Conservation (phyloP, 1,284 basidiomycete genomes). For the Ceratobasidium sp. region DNA sequence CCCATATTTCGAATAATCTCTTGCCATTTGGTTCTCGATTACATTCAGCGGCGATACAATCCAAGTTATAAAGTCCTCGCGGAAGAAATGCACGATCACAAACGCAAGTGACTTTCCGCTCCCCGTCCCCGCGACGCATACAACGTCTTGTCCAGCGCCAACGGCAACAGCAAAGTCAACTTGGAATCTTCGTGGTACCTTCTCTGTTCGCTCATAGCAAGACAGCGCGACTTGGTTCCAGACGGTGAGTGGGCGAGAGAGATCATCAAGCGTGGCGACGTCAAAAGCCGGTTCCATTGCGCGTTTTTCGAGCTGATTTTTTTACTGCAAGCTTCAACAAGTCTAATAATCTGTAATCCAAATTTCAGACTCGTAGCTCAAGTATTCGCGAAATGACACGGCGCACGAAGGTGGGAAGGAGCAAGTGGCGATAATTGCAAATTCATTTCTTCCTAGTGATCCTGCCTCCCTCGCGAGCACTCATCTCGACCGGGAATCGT, state of each 20-base stretch:
- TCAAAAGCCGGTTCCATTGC: neutral
- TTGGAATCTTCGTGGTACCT: neutral
- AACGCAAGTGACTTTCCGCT: slow-evolving; percentile 1
- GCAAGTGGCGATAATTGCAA: neutral
- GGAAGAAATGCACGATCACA: neutral
- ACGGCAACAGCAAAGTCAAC: neutral
- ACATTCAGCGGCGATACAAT: neutral
- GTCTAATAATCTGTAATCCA: neutral
- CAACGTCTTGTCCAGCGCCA: neutral
- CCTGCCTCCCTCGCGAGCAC: neutral
- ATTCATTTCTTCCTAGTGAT: neutral
- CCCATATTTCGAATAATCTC: neutral
- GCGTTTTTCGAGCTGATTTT: neutral
- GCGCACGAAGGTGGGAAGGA: neutral
- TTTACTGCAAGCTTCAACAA: neutral
- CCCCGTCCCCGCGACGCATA: slow-evolving; percentile 3
- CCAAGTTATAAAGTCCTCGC: neutral
- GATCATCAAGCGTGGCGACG: neutral
- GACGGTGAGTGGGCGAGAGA: no score
- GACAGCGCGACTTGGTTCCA: neutral
- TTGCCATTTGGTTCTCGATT: neutral
- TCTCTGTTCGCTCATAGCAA: neutral
- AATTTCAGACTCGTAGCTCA: neutral
- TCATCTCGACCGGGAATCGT: neutral
- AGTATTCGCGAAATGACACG: neutral